phyloP scores from a whole-genome alignment of 768 basidiomycete genomes.

The Mycena filopes region DNA sequence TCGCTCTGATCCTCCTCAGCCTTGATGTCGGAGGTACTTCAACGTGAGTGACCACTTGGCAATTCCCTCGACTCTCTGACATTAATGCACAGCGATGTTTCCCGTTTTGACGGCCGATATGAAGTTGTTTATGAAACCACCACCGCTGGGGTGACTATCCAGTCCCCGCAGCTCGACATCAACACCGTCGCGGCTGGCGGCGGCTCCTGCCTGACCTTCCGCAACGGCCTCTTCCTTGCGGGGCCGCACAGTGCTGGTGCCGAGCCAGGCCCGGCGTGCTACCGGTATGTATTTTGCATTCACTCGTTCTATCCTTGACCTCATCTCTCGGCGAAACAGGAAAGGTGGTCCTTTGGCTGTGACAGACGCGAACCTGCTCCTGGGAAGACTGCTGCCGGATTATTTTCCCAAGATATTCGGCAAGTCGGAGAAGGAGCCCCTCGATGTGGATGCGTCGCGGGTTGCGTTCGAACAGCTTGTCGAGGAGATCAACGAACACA shows the following conservation, averaged over 20 bases:
- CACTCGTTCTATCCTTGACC: not conserved
- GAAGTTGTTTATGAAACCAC: slow-evolving; percentile 96
- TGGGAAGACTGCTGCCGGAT: slow-evolving; percentile 88
- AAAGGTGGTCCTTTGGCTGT: slow-evolving; percentile 94
- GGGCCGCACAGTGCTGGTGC: slow-evolving; percentile 96
- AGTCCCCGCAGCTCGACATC: slow-evolving; percentile 93
- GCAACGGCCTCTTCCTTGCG: slow-evolving; percentile 89
- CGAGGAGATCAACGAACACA: slow-evolving; percentile 74
- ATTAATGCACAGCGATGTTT: slow-evolving; percentile 68
- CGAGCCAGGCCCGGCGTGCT: slow-evolving; percentile 93
- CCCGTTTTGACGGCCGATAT: slow-evolving; percentile 89
- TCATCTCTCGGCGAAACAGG: slow-evolving; percentile 49
- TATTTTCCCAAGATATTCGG: slow-evolving; percentile 98
- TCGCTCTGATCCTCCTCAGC: slow-evolving; percentile 47
- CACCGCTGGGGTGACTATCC: slow-evolving; percentile 92
- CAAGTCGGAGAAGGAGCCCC: slow-evolving; percentile 83
- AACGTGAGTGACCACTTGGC: slow-evolving; percentile 48
- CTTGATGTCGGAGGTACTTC: slow-evolving; percentile 96
- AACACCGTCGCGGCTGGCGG: slow-evolving; percentile 97
- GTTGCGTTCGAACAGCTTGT: slow-evolving; percentile 75
- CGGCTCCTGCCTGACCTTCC: slow-evolving; percentile 88
- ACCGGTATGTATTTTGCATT: slow-evolving; percentile 60
- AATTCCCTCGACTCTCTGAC: not conserved
- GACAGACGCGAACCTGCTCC: slow-evolving; percentile 91
- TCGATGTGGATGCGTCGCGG: slow-evolving; percentile 80